phyloP scores from a whole-genome alignment of 208 protist species.

The Crithidia sp. region DNA sequence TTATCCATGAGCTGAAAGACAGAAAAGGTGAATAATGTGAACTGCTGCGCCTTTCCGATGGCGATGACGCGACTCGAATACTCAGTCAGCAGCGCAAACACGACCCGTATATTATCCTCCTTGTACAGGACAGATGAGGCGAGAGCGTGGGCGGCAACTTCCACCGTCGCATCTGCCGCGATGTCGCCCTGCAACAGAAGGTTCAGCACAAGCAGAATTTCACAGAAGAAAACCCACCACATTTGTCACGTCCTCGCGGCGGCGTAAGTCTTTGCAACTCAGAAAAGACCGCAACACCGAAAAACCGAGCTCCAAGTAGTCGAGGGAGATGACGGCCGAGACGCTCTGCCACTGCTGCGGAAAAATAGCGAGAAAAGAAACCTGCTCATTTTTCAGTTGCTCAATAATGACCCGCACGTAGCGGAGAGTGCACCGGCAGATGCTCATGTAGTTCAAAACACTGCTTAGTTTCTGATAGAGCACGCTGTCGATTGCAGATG shows the following conservation, averaged over 20 bases:
- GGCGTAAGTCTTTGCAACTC: slow-evolving; percentile 63
- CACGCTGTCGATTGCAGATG: slow-evolving; percentile 53
- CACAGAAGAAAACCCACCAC: slow-evolving; percentile 68
- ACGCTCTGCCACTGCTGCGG: slow-evolving; percentile 84
- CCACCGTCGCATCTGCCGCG: slow-evolving; percentile 59
- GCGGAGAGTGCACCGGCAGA: slow-evolving; percentile 63
- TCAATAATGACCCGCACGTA: slow-evolving; percentile 73
- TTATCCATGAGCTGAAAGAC: slow-evolving; percentile 87
- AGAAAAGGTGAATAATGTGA: slow-evolving; percentile 73
- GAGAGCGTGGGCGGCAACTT: slow-evolving; percentile 79
- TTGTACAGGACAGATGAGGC: slow-evolving; percentile 83
- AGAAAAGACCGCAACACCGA: slow-evolving; percentile 71
- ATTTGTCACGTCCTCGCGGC: slow-evolving; percentile 55
- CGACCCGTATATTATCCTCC: slow-evolving; percentile 75
- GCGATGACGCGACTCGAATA: slow-evolving; percentile 48
- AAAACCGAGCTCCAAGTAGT: slow-evolving; percentile 72
- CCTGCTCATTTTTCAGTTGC: slow-evolving; percentile 49
- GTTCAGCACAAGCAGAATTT: slow-evolving; percentile 82
- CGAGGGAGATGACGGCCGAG: slow-evolving; percentile 74
- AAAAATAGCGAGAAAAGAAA: slow-evolving; percentile 49
- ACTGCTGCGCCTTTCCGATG: slow-evolving; percentile 45
- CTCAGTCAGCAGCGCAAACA: slow-evolving; percentile 72
- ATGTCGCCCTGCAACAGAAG: slow-evolving; percentile 79
- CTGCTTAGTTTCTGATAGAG: slow-evolving; percentile 54
- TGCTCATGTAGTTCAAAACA: slow-evolving; percentile 74